A percentile compares a stretch with the other conserved stretches of the same genome.
These are phyloP conservation scores for Anacardium occidentale DNA, from an alignment of 345 rosid genomes.

Conservation along the genomic window DNA sequence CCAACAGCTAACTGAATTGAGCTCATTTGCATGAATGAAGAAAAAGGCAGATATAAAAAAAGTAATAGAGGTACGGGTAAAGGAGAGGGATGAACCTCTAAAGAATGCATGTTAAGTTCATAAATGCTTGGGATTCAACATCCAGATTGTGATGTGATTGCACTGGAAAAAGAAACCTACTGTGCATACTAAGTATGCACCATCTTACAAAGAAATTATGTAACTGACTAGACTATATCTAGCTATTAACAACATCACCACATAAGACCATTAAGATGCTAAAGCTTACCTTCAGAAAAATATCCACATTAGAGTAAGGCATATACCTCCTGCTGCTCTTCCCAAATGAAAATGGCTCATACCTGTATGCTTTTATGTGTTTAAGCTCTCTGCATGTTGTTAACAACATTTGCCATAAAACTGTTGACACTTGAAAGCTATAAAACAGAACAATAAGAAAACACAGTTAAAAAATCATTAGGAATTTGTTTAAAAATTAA, in stretches of 20 bases:
- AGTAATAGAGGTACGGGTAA: too few relatives aligned
- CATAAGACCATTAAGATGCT: background rate
- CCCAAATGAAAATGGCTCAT: slow-evolving; percentile 25
- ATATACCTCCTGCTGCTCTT: slow-evolving; percentile 29
- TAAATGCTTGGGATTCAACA: background rate
- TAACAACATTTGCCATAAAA: slow-evolving; percentile 28
- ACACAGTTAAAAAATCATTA: background rate
- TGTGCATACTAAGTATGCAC: background rate
- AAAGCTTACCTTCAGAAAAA: slow-evolving; percentile 30
- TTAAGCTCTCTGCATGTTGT: slow-evolving; percentile 17
- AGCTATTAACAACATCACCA: background rate
- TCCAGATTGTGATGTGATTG: background rate
- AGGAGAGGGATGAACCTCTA: background rate
- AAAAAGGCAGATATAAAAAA: too few relatives aligned
- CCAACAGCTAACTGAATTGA: too few relatives aligned
- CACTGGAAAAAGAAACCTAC: background rate
- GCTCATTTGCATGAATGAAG: too few relatives aligned
- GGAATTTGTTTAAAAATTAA: background rate
- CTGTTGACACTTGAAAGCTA: slow-evolving; percentile 32
- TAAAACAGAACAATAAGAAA: background rate
- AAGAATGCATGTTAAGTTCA: background rate
- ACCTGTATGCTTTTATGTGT: slow-evolving; percentile 13
- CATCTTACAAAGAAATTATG: background rate
- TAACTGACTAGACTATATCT: background rate
- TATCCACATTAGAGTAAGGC: slow-evolving; percentile 39